Evolutionary conservation across 352 stramenopile genomes (phyloP).

Genomic region (Globisporangium rhizosaccharum): DNA sequence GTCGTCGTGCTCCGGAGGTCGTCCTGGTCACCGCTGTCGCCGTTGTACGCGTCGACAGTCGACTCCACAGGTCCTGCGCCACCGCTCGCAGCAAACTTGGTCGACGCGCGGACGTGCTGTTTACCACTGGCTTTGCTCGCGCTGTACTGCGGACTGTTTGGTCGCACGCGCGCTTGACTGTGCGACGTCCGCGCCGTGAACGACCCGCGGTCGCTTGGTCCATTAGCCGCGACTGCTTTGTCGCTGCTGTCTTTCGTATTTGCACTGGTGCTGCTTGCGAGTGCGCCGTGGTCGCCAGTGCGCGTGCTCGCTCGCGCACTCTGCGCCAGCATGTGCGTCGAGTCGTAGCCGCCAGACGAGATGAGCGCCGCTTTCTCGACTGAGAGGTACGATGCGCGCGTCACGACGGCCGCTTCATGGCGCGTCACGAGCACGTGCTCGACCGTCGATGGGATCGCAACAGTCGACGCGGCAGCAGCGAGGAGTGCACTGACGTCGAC

Average conservation of each 20-base stretch:
- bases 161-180: constrained; percentile 10
- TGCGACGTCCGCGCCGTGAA: constrained; percentile 3
- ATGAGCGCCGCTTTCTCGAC: constrained; percentile 12
- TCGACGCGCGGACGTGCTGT: not conserved
- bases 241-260: not conserved
- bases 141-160: constrained; percentile 11
- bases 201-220: constrained; percentile 4
- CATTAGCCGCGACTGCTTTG: not conserved
- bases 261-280: not conserved
- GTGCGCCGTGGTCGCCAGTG: not conserved
- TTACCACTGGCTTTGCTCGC: not conserved
- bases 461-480: constrained; percentile 15
- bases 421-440: constrained; percentile 46
- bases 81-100: not conserved
- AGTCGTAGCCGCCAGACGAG: constrained; percentile 11
- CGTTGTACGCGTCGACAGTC: not conserved
- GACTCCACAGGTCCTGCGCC: not conserved
- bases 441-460: constrained; percentile 21
- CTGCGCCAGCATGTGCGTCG: constrained; percentile 3
- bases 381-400: constrained; percentile 11
- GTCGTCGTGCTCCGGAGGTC: constrained; percentile 4
- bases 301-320: not conserved
- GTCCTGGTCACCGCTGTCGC: not conserved
- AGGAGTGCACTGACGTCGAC: constrained; percentile 34
- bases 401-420: constrained; percentile 26